Base-by-base conservation (phyloP, 768 basidiomycete genomes). In the Auriscalpium vulgare region DNA sequence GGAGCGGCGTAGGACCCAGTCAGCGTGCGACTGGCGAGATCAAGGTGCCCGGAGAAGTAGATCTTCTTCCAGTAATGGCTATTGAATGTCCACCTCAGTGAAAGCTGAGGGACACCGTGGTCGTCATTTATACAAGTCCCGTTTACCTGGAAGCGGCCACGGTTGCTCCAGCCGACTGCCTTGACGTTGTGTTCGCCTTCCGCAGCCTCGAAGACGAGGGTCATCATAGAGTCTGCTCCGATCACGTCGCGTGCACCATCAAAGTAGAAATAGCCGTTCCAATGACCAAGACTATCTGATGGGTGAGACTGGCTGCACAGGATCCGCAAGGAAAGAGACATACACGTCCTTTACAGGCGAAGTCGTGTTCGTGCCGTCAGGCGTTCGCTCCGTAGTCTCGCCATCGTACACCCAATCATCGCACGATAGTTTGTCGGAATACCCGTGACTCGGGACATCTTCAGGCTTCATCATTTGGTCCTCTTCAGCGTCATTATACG, bases 361-460 rank as follows among this genome's bases (percentile, higher is more conserved):
- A n/a, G 48, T 37, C 14, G 57, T 55, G 36, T 53, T 43, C 14
- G 10, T 7, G 50, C 38, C 29, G 16, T 9, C 44, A 19, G 51
- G 56, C 4, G 45, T n/a, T 14, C 53, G 38, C 10, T 57, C 56
- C 23, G 38, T 57, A 16, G 56, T 45, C 45, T 47, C 40, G 5
- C 51, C 58, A 43, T 57, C 58, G 29, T 59, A 59, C 13, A 53
- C 51, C 50, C 56, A 21, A n/a, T n/a, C n/a, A n/a, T n/a, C n/a
- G n/a, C n/a, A n/a, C n/a, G n/a, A n/a, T n/a, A n/a, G n/a, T n/a
- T n/a, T n/a, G n/a, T n/a, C n/a, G n/a, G n/a, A n/a, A n/a, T n/a
- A n/a, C n/a, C n/a, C n/a, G n/a, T n/a, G n/a, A n/a, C n/a, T n/a
- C n/a, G n/a, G n/a, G n/a, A n/a, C n/a, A n/a, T n/a, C n/a, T n/a